phyloP scores from a whole-genome alignment of 352 stramenopile genomes.

The Pythium folliculosum region DNA sequence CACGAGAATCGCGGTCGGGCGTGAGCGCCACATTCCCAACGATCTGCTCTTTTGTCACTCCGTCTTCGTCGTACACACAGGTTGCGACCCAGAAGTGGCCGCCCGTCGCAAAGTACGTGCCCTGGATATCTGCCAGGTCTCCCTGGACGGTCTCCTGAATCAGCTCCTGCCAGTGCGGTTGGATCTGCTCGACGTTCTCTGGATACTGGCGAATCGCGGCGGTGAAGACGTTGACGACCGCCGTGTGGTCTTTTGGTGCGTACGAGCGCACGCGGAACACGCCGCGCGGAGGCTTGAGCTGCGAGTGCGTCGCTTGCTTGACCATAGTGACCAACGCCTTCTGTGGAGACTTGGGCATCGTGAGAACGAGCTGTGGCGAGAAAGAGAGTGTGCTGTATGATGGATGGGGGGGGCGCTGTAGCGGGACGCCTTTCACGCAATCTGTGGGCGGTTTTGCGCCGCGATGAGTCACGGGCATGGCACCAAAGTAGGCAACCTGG shows the following conservation, averaged over 20 bases:
- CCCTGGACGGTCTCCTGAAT: not conserved
- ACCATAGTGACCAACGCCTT: not conserved
- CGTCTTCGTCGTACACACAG: not conserved
- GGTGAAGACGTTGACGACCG: not conserved
- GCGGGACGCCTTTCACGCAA: too few relatives aligned
- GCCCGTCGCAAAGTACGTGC: constrained; percentile 5
- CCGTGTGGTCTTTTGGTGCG: not conserved
- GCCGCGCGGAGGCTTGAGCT: not conserved
- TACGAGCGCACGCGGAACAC: not conserved
- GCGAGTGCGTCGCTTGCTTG: not conserved
- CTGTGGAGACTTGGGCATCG: too few relatives aligned
- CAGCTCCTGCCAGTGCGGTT: not conserved
- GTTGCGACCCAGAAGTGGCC: constrained; percentile 40
- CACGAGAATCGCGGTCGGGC: constrained; percentile 13
- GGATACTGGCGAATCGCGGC: not conserved
- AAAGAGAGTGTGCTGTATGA: too few relatives aligned
- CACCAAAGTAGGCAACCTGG: too few relatives aligned
- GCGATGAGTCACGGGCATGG: too few relatives aligned
- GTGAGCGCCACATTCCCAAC: constrained; percentile 36
- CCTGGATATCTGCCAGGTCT: constrained; percentile 6
- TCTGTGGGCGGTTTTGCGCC: too few relatives aligned
- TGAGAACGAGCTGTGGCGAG: too few relatives aligned
- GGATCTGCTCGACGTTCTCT: not conserved
- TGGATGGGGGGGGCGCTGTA: too few relatives aligned
- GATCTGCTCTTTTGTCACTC: constrained; percentile 4